phyloP scores from a whole-genome alignment of 139 green algal genomes.

The Chlamydomonas schloesseri region DNA sequence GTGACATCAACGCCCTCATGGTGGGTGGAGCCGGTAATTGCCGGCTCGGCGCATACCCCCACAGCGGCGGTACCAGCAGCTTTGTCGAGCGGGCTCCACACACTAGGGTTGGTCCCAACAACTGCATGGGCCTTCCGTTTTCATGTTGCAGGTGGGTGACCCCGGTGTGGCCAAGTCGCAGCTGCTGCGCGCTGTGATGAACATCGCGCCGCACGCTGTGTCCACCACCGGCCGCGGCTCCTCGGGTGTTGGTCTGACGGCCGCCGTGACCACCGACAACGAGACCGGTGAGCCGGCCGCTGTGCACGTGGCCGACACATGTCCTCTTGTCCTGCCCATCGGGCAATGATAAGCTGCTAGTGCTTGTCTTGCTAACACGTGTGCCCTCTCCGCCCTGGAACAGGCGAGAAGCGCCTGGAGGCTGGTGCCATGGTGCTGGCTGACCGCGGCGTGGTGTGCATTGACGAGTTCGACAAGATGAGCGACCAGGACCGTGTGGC shows the following conservation, averaged over 20 bases:
- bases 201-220: slow-evolving; percentile 91
- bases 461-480: slow-evolving; percentile 99
- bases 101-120: too few species aligned
- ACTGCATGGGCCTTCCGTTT: too few species aligned
- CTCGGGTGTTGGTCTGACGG: slow-evolving; percentile 97
- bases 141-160: slow-evolving; percentile 16
- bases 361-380: too few species aligned
- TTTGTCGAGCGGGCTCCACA: background rate
- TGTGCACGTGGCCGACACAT: too few species aligned
- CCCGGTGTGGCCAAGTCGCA: slow-evolving; percentile 96
- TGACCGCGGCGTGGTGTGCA: slow-evolving; percentile 98
- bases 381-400: background rate
- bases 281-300: slow-evolving; percentile 48
- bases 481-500: slow-evolving; percentile 96
- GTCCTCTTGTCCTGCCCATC: too few species aligned
- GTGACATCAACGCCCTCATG: slow-evolving; percentile 98
- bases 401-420: slow-evolving; percentile 95
- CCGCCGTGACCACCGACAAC: slow-evolving; percentile 93
- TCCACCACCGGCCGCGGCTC: slow-evolving; percentile 96
- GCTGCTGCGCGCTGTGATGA: slow-evolving; percentile 96
- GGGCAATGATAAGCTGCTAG: too few species aligned
- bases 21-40: slow-evolving; percentile 50
- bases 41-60: background rate
- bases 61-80: background rate
- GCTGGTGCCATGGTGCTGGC: slow-evolving; percentile 99